Conservation (phyloP, 2,329 filamentous ascomycete genomes). For the Graphiopsis chlorocephala region DNA sequence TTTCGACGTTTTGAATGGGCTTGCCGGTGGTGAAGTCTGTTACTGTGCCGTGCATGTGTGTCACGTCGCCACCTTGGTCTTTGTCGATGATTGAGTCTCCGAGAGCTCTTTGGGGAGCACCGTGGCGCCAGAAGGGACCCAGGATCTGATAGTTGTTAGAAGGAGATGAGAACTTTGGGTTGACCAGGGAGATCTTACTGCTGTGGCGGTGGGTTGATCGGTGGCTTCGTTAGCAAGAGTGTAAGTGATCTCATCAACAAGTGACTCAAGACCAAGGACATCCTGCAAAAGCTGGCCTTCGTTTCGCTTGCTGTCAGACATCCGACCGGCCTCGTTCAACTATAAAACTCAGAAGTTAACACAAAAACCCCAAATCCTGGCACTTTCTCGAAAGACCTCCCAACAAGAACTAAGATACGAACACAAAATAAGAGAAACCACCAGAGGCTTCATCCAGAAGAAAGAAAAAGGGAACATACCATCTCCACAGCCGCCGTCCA, state of each 20-base stretch:
- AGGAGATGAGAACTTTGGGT: not conserved
- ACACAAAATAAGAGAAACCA: not conserved
- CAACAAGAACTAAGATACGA: not conserved
- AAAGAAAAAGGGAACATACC: conserved; percentile 23
- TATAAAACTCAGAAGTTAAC: conserved; percentile 18
- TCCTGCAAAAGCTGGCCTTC: conserved; percentile 62
- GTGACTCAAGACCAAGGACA: conserved; percentile 54
- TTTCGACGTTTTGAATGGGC: conserved; percentile 62
- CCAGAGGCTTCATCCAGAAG: not conserved
- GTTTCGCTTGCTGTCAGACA: conserved; percentile 61
- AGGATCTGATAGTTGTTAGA: conserved; percentile 53
- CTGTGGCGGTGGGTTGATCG: conserved; percentile 63
- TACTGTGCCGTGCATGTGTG: conserved; percentile 64
- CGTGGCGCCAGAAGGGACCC: conserved; percentile 77
- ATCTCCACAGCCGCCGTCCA: conserved; percentile 56
- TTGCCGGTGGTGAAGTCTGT: conserved; percentile 58
- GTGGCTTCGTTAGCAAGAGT: conserved; percentile 55
- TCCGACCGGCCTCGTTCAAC: conserved; percentile 62
- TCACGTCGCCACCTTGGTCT: conserved; percentile 53
- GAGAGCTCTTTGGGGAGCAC: conserved; percentile 68
- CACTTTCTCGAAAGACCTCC: not conserved
- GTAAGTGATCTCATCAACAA: conserved; percentile 78
- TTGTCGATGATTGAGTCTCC: conserved; percentile 62
- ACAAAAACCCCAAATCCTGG: not conserved
- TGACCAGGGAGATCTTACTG: conserved; percentile 33